These are phyloP conservation scores for Irpex rosettiformis DNA, from an alignment of 1,284 basidiomycete genomes.

Conservation along the genomic window DNA sequence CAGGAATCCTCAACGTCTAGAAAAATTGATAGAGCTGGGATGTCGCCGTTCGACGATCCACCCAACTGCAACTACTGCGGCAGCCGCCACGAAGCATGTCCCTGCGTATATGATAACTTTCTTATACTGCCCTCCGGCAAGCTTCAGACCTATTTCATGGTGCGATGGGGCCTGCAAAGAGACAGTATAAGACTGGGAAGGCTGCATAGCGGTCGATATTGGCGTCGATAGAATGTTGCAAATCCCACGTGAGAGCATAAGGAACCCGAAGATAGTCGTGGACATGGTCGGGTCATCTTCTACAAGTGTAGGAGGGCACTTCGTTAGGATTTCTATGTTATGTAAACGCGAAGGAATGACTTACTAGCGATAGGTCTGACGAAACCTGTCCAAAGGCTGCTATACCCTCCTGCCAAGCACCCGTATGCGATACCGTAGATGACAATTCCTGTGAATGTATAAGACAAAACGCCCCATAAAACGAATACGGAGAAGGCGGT, in stretches of 20 bases:
- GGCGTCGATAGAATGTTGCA: slow-evolving; percentile 21
- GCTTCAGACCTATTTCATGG: slow-evolving; percentile 25
- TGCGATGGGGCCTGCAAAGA: neutral
- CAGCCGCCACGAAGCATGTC: slow-evolving; percentile 31
- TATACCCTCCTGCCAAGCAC: slow-evolving; percentile 25
- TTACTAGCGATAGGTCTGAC: slow-evolving; percentile 21
- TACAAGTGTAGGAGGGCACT: slow-evolving; percentile 6
- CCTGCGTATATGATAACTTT: slow-evolving; percentile 34
- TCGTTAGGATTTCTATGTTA: neutral
- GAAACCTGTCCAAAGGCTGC: slow-evolving; percentile 25
- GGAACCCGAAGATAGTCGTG: slow-evolving; percentile 26
- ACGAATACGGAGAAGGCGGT: slow-evolving; percentile 23
- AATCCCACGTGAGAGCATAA: slow-evolving; percentile 28
- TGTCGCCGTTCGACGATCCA: slow-evolving; percentile 16
- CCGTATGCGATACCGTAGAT: slow-evolving; percentile 25
- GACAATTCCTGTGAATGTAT: slow-evolving; percentile 22
- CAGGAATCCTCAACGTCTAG: no score
- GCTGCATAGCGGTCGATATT: slow-evolving; percentile 15
- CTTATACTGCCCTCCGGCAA: slow-evolving; percentile 29
- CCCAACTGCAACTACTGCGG: slow-evolving; percentile 23
- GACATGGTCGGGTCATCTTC: slow-evolving; percentile 25
- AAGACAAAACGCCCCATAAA: slow-evolving; percentile 26
- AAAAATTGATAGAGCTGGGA: neutral
- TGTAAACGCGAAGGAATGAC: neutral
- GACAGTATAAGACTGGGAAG: neutral